Conservation (phyloP, 2,329 filamentous ascomycete genomes). For the Ophiostoma tasmaniense region DNA sequence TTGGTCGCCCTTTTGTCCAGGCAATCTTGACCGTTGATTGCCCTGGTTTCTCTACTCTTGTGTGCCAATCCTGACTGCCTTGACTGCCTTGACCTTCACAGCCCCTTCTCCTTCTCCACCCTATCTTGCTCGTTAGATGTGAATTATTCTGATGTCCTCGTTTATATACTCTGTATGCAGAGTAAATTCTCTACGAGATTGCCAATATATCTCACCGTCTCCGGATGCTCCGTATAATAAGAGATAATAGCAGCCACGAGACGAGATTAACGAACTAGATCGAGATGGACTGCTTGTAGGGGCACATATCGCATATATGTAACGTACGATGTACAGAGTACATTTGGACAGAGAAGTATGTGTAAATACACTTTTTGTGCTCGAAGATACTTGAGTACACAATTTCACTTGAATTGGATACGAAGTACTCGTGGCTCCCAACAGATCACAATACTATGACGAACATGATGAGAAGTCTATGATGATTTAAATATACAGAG, state of each 20-base stretch:
- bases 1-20: not conserved
- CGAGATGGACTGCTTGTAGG: not conserved
- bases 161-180: not conserved
- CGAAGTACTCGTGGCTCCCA: too few species aligned
- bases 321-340: too few species aligned
- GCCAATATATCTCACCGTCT: not conserved
- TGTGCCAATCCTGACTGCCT: not conserved
- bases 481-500: too few species aligned
- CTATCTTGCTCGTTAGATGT: not conserved
- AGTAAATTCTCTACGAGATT: not conserved
- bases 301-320: not conserved
- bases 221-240: not conserved
- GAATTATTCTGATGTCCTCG: not conserved
- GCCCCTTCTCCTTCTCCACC: not conserved
- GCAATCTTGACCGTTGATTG: not conserved
- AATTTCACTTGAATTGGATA: not conserved
- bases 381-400: too few species aligned
- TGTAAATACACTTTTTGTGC: not conserved
- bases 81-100: not conserved
- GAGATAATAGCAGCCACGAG: not conserved
- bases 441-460: too few species aligned
- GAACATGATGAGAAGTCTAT: too few species aligned
- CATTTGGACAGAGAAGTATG: too few species aligned
- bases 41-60: not conserved
- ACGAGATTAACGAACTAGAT: conserved; percentile 4